phyloP scores from a whole-genome alignment of 106 monocot species.

The Vanilla planifolia region DNA sequence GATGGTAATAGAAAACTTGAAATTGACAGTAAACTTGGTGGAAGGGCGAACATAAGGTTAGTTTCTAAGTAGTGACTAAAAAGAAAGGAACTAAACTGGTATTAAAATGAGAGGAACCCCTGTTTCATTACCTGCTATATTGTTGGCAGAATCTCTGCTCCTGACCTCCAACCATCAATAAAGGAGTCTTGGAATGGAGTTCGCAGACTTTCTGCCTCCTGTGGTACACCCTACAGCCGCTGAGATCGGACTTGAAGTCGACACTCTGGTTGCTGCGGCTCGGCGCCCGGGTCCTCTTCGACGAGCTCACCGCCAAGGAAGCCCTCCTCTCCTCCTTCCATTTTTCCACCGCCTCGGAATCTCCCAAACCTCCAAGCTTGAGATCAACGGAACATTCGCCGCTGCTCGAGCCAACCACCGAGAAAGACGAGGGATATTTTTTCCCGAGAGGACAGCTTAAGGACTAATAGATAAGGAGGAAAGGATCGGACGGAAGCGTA shows the following conservation, averaged over 20 bases:
- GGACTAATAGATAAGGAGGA: no score
- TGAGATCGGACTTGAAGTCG: conserved; percentile 48
- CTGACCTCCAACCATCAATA: conserved; percentile 29
- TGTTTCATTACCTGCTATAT: conserved; percentile 59
- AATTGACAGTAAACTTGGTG: no score
- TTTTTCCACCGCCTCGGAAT: conserved; percentile 12
- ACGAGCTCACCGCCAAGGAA: not conserved
- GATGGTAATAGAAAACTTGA: no score
- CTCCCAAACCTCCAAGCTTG: conserved; percentile 40
- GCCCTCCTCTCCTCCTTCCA: conserved; percentile 23
- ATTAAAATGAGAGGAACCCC: no score
- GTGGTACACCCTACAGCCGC: conserved; percentile 10
- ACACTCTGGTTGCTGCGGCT: conserved; percentile 16
- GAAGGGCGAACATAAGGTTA: no score
- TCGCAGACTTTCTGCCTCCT: conserved; percentile 22
- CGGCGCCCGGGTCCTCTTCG: conserved; percentile 25
- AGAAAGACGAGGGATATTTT: no score
- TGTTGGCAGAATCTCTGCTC: conserved; percentile 65
- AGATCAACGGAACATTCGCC: conserved; percentile 40
- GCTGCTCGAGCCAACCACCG: conserved; percentile 4
- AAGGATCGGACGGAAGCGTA: no score
- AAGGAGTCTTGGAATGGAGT: conserved; percentile 16
- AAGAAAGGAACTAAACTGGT: no score
- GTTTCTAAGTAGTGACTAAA: no score
- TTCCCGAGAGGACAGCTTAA: no score